A percentile compares a stretch with the other conserved stretches of the same genome.
Conservation (phyloP, 164 flowering plant genomes). For the Cinnamomum chago region DNA sequence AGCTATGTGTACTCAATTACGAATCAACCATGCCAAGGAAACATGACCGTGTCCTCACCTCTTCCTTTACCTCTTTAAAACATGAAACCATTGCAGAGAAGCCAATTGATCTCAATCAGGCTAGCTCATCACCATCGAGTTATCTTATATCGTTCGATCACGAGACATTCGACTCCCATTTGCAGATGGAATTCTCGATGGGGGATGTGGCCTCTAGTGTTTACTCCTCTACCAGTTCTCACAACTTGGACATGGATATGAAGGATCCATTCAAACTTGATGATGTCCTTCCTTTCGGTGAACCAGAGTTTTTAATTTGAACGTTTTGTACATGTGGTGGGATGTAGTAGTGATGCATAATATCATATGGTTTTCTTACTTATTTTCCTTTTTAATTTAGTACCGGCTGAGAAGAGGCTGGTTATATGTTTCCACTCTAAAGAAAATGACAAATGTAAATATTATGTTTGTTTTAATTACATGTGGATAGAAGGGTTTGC, state of each 20-base stretch:
- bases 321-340: neutral
- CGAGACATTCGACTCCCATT: constrained; percentile 5
- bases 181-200: constrained; percentile 1
- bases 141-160: constrained; percentile 16
- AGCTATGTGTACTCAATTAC: constrained; percentile 8
- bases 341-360: no score
- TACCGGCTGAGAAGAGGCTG: no score
- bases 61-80: neutral
- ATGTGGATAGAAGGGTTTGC: no score
- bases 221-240: constrained; percentile 15
- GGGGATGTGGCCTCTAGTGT: constrained; percentile 11
- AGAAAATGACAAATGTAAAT: no score
- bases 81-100: neutral
- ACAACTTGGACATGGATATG: constrained; percentile 22
- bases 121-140: neutral
- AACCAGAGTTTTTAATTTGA: neutral
- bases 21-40: constrained; percentile 7
- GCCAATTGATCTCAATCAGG: neutral
- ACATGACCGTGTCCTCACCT: neutral
- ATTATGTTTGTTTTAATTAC: no score
- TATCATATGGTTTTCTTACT: no score
- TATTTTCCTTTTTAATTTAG: no score
- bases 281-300: constrained; percentile 1
- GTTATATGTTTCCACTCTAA: no score
- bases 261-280: constrained; percentile 14